phyloP scores from a whole-genome alignment of 768 basidiomycete genomes.

The Pholiota conissans region DNA sequence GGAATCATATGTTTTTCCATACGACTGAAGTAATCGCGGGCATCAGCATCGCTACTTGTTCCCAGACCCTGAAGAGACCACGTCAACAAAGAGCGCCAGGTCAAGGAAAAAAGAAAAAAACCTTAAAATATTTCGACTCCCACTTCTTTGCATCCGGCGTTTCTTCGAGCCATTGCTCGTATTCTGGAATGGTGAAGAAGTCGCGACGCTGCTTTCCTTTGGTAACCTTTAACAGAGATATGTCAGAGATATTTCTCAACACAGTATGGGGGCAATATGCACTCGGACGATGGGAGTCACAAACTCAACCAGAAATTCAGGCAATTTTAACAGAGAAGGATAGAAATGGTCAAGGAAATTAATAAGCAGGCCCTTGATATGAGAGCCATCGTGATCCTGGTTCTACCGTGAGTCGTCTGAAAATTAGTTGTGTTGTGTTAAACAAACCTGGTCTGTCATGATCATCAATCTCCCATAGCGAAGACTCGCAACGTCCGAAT shows the following conservation, averaged over 20 bases:
- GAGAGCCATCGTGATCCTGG: constrained; percentile 99
- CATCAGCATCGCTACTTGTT: constrained; percentile 87
- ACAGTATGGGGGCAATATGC: constrained; percentile 21
- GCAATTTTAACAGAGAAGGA: constrained; percentile 88
- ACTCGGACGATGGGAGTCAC: constrained; percentile 98
- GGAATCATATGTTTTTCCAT: constrained; percentile 95
- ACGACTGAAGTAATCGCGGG: constrained; percentile 88
- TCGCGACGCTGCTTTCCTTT: constrained; percentile 79
- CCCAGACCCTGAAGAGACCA: constrained; percentile 77
- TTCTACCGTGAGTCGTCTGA: neutral
- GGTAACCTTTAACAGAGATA: constrained; percentile 47
- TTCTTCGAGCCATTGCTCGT: constrained; percentile 85
- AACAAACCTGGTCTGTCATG: constrained; percentile 96
- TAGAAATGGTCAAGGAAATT: constrained; percentile 98
- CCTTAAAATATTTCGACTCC: constrained; percentile 98
- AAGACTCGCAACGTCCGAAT: constrained; percentile 62
- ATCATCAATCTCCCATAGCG: constrained; percentile 97
- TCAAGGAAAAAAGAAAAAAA: constrained; percentile 27
- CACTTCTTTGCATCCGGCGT: constrained; percentile 80
- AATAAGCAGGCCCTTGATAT: constrained; percentile 99
- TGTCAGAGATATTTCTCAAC: neutral
- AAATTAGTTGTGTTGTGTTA: neutral
- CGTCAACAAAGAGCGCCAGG: neutral
- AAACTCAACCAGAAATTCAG: constrained; percentile 95
- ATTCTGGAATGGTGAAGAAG: constrained; percentile 98